Evolutionary conservation across 2,329 filamentous ascomycete genomes (phyloP), one percentile per base, ranked within the genome.

Genomic region (Thelonectria blattea): DNA sequence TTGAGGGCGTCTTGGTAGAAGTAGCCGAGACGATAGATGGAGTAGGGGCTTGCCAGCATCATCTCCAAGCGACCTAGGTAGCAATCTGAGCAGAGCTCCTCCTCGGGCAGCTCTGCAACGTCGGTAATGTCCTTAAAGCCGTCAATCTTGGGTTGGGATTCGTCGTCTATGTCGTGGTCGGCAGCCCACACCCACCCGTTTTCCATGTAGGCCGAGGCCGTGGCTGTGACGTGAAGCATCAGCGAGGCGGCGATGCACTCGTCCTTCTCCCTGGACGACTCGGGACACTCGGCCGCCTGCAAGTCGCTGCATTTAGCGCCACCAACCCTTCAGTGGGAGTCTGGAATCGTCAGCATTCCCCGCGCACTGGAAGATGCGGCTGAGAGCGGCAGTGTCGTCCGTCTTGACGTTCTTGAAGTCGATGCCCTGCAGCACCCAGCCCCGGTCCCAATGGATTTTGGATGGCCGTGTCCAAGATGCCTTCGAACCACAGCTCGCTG

Each of bases 371-470:
- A 39, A 39, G 34, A 39, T 39, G 34, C 12, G 12, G 34, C 7
- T 24, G 4, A 24, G 22, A 7, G 7, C 22, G 22, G 22, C 22
- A 3, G 22, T 24, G 22, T 24, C 22, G 7, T 24, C 34, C n/a
- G 34, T 39, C n/a, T 39, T 39, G 34, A 39, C 34, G 12, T 39
- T 39, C 34, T 39, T 39, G 34, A 39, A 39, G 34, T 39, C 12
- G 34, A 56, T 42, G 24, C 5, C 61, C 64, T 52, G 55, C 54
- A 43, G 45, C 52, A 24, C 56, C 86, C 88, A 92, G 32, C 85
- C 84, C 89, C 89, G 92, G 75, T 90, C 85, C 89, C 89, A 92
- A 66, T 88, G 84, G 75, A 90, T 85, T 71, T 83, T n/a, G 86
- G 55, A 91, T 85, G 45, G 85, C 84, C 15, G 87, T 91, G 63